Evolutionary conservation across 2,329 filamentous ascomycete genomes (phyloP).

Genomic region (Cladosporium sp.): DNA sequence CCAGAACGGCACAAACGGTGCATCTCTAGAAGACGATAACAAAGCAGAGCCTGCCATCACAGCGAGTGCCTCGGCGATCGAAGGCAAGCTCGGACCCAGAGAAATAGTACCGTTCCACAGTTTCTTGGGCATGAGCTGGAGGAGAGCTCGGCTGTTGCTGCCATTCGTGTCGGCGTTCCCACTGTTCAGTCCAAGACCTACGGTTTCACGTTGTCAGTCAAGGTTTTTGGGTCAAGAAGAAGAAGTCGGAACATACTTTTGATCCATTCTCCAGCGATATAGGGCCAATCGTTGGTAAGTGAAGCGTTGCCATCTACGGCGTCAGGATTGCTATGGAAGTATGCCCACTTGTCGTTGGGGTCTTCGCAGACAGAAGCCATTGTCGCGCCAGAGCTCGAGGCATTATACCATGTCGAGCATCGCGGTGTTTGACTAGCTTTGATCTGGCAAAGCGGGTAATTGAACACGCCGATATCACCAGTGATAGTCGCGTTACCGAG

Average conservation of each 20-base stretch:
- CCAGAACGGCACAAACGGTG: slow-evolving; percentile 53
- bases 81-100: slow-evolving; percentile 55
- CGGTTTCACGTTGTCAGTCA: background rate
- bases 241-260: background rate
- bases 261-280: slow-evolving; percentile 40
- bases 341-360: slow-evolving; percentile 49
- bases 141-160: slow-evolving; percentile 41
- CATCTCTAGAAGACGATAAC: slow-evolving; percentile 53
- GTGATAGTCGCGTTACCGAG: slow-evolving; percentile 39
- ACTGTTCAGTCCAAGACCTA: slow-evolving; percentile 37
- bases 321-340: slow-evolving; percentile 47
- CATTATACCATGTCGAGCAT: slow-evolving; percentile 58
- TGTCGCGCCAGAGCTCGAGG: slow-evolving; percentile 48
- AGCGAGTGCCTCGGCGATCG: slow-evolving; percentile 66
- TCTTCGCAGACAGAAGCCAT: slow-evolving; percentile 61
- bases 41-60: slow-evolving; percentile 65
- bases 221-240: background rate
- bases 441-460: slow-evolving; percentile 64
- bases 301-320: slow-evolving; percentile 49
- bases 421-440: slow-evolving; percentile 58
- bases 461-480: slow-evolving; percentile 33
- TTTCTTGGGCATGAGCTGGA: slow-evolving; percentile 37
- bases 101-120: slow-evolving; percentile 15
- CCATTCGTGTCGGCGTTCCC: slow-evolving; percentile 41
- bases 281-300: slow-evolving; percentile 38